Evolutionary conservation across 1,284 basidiomycete species (phyloP).

Genomic region (Farysia itapuensis): DNA sequence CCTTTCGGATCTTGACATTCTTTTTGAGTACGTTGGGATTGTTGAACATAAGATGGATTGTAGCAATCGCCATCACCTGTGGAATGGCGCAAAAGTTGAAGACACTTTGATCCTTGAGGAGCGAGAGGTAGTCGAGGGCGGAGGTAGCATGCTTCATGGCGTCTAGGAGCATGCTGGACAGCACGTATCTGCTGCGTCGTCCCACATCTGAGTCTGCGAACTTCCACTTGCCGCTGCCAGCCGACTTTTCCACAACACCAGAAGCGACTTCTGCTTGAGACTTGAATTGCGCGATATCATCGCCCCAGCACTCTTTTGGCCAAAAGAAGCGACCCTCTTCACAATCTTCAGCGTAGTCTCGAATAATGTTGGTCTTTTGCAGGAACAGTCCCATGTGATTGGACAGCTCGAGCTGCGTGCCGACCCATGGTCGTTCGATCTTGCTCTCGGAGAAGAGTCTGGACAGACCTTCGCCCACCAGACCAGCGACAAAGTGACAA

Average conservation of each 20-base stretch:
- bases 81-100: constrained; percentile 98
- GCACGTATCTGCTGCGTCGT: constrained; percentile 44
- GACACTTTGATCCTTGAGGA: constrained; percentile 85
- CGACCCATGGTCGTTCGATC: constrained; percentile 78
- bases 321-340: constrained; percentile 87
- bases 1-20: constrained; percentile 95
- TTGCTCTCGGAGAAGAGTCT: constrained; percentile 84
- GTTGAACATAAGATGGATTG: constrained; percentile 86
- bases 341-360: constrained; percentile 91
- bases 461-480: constrained; percentile 94
- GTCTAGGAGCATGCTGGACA: constrained; percentile 84
- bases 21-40: constrained; percentile 83
- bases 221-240: constrained; percentile 29
- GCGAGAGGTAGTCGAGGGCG: constrained; percentile 82
- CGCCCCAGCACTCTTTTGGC: constrained; percentile 88
- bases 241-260: constrained; percentile 46
- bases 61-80: constrained; percentile 94
- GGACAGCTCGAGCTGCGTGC: constrained; percentile 78
- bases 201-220: constrained; percentile 43
- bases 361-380: constrained; percentile 97
- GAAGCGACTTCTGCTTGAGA: constrained; percentile 46
- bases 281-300: constrained; percentile 28
- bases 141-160: constrained; percentile 82
- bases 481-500: constrained; percentile 97
- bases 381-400: constrained; percentile 96